phyloP scores from a whole-genome alignment of 1,284 basidiomycete genomes.

The Tilletia setariae region DNA sequence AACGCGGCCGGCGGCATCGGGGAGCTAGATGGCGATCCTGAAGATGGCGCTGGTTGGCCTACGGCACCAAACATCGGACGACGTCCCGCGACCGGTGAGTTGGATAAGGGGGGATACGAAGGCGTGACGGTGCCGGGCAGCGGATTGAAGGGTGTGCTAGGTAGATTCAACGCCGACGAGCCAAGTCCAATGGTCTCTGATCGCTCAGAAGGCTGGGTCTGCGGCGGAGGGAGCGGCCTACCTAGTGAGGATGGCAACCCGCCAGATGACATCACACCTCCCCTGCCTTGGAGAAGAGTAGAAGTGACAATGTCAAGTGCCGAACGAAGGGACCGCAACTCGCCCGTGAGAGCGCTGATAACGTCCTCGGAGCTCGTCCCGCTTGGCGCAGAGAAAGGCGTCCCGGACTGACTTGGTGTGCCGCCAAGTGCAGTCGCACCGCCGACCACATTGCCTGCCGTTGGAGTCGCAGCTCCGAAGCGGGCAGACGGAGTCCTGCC shows the following conservation, averaged over 20 bases:
- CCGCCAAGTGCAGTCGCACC: background rate
- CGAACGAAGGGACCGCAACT: slow-evolving; percentile 4
- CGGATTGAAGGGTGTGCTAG: background rate
- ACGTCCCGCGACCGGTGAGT: background rate
- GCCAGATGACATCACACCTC: too few species aligned
- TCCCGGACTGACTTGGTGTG: too few species aligned
- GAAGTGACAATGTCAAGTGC: slow-evolving; percentile 8
- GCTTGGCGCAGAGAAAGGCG: too few species aligned
- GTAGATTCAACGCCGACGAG: too few species aligned
- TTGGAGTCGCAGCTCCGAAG: background rate
- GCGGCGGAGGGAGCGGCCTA: too few species aligned
- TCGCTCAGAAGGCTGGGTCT: too few species aligned
- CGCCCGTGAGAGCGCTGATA: slow-evolving; percentile 5
- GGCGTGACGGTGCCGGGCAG: background rate
- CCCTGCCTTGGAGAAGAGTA: background rate
- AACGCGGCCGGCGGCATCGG: background rate
- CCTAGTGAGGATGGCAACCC: too few species aligned
- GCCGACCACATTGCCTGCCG: background rate
- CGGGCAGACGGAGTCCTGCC: background rate
- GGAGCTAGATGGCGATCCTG: background rate
- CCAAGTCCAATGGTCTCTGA: too few species aligned
- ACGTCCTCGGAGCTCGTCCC: background rate
- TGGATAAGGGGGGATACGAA: background rate
- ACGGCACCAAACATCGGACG: background rate
- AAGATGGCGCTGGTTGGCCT: background rate